Evolutionary conservation across 768 basidiomycete species (phyloP).

Genomic region (Leccinum fibrillosum): DNA sequence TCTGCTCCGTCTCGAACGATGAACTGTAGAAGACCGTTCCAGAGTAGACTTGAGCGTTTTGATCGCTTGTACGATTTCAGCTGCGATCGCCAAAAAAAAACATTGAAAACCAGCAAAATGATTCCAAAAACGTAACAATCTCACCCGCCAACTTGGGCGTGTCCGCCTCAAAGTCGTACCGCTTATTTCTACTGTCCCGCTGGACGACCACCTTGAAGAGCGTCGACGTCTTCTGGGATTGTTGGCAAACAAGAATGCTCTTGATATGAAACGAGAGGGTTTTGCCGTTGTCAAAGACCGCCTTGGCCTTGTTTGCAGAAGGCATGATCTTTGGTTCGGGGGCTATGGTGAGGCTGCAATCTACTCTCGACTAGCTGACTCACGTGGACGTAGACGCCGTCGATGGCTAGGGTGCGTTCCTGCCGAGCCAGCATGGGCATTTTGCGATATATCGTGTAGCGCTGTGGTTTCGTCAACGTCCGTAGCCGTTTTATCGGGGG

Average conservation of each 20-base stretch:
- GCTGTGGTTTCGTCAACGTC: conserved; percentile 41
- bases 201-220: conserved; percentile 89
- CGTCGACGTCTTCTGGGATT: conserved; percentile 74
- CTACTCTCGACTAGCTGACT: conserved; percentile 17
- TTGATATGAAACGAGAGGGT: conserved; percentile 93
- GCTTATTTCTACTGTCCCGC: conserved; percentile 71
- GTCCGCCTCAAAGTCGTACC: conserved; percentile 98
- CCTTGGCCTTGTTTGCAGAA: conserved; percentile 70
- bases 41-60: conserved; percentile 59
- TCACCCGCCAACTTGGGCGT: conserved; percentile 73
- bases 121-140: conserved; percentile 19
- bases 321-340: conserved; percentile 74
- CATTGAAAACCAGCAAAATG: not conserved
- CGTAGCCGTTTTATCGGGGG: not conserved
- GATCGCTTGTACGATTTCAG: conserved; percentile 76
- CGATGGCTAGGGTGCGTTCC: conserved; percentile 88
- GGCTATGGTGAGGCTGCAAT: conserved; percentile 3
- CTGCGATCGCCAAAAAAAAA: conserved; percentile 30
- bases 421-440: conserved; percentile 92
- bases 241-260: conserved; percentile 83
- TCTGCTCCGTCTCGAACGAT: conserved; percentile 60
- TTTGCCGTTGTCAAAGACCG: conserved; percentile 85
- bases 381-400: conserved; percentile 92
- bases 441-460: conserved; percentile 91
- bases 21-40: conserved; percentile 63